phyloP scores from a whole-genome alignment of 164 flowering plant genomes.

The Annona cherimola region DNA sequence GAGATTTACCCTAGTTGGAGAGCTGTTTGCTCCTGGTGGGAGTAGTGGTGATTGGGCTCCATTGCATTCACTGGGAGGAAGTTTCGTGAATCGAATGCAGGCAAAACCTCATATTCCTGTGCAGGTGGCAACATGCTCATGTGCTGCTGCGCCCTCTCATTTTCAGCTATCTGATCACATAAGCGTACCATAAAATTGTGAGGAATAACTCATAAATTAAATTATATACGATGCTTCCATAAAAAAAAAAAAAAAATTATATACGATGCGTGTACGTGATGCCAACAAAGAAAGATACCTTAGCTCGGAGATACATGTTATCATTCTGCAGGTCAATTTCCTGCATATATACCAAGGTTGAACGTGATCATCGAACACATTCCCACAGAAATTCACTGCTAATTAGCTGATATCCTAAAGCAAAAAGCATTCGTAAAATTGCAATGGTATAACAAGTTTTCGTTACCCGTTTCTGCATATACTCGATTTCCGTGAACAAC shows the following conservation, averaged over 20 bases:
- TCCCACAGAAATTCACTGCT: neutral
- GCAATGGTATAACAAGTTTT: neutral
- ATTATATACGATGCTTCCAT: too few species aligned
- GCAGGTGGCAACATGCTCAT: conserved; percentile 55
- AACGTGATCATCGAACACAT: neutral
- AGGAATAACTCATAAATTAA: too few species aligned
- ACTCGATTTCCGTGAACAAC: conserved; percentile 73
- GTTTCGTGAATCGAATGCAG: conserved; percentile 49
- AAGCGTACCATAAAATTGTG: neutral
- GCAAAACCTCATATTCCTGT: conserved; percentile 39
- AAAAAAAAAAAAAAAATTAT: too few species aligned
- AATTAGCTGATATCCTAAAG: neutral
- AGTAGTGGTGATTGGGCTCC: conserved; percentile 44
- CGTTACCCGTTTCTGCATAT: conserved; percentile 86
- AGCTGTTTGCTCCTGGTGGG: conserved; percentile 60
- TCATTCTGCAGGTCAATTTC: conserved; percentile 78
- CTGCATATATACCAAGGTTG: conserved; percentile 32
- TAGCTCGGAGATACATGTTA: conserved; percentile 79
- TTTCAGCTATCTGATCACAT: conserved; percentile 51
- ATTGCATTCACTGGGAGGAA: conserved; percentile 64
- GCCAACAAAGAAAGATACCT: conserved; percentile 33
- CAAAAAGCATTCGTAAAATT: too few species aligned
- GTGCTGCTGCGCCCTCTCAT: conserved; percentile 56
- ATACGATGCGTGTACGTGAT: too few species aligned
- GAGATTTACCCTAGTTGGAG: conserved; percentile 62